Evolutionary conservation across 345 rosid genomes (phyloP).

Genomic region (Sisymbrium irio): DNA sequence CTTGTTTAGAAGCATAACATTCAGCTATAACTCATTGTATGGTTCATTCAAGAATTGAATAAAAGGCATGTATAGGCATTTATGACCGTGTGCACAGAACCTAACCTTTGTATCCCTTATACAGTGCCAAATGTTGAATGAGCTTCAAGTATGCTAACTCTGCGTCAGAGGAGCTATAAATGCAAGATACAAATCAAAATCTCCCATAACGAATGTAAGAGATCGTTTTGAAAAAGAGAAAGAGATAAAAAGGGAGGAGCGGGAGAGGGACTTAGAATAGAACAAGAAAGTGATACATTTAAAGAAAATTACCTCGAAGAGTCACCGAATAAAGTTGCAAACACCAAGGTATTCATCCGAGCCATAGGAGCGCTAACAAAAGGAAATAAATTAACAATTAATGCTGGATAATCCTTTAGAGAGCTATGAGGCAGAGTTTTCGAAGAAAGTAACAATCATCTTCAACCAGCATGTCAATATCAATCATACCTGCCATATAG

Average conservation of each 20-base stretch:
- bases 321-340: conserved; percentile 79
- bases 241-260: background rate
- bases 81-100: conserved; percentile 25
- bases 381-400: background rate
- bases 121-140: conserved; percentile 76
- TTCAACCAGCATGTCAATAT: background rate
- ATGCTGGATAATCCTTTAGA: background rate
- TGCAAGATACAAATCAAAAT: conserved; percentile 14
- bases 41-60: conserved; percentile 7
- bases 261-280: background rate
- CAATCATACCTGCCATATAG: conserved; percentile 83
- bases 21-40: background rate
- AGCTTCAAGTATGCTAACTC: conserved; percentile 91
- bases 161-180: conserved; percentile 73
- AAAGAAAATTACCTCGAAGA: conserved; percentile 60
- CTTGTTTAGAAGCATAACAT: conserved; percentile 1
- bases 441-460: background rate
- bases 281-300: conserved; percentile 4
- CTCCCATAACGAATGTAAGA: background rate
- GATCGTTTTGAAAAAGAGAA: conserved; percentile 13
- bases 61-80: conserved; percentile 3
- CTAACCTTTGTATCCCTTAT: conserved; percentile 90
- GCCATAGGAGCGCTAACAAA: conserved; percentile 75
- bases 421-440: background rate
- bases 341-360: conserved; percentile 71